phyloP scores from a whole-genome alignment of 1,139 yeast species.

The Blastobotrys illinoisensis region DNA sequence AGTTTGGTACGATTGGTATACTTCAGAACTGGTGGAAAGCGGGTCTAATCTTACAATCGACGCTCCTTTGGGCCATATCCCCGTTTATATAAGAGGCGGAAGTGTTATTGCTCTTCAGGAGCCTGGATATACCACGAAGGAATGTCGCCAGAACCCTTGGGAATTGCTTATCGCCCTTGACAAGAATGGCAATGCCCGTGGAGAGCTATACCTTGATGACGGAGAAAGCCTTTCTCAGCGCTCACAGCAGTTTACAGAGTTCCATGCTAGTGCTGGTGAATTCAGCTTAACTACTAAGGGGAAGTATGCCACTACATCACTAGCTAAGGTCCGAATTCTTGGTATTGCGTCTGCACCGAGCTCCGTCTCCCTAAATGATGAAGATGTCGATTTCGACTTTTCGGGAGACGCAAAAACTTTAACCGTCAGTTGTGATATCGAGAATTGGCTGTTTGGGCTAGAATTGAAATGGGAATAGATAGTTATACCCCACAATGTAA shows the following conservation, averaged over 20 bases:
- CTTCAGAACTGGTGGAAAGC: conserved; percentile 25
- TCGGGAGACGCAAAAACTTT: not conserved
- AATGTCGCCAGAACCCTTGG: conserved; percentile 33
- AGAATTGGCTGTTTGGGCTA: not conserved
- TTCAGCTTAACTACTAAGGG: conserved; percentile 5
- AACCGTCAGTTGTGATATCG: not conserved
- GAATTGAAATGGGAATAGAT: not conserved
- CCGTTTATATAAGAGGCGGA: conserved; percentile 19
- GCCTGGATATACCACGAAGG: conserved; percentile 33
- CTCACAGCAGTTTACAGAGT: not conserved
- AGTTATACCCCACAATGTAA: not conserved
- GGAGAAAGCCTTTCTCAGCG: conserved; percentile 24
- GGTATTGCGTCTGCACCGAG: not conserved
- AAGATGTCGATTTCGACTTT: not conserved
- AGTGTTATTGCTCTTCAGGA: conserved; percentile 25
- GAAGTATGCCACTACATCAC: conserved; percentile 2
- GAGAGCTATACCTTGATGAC: conserved; percentile 27
- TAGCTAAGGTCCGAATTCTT: conserved; percentile 8
- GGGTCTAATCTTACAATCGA: conserved; percentile 20
- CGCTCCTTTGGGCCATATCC: conserved; percentile 21
- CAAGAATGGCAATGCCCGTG: conserved; percentile 13
- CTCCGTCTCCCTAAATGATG: not conserved
- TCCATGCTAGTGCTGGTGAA: conserved; percentile 2
- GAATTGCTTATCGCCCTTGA: conserved; percentile 33
- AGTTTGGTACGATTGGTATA: conserved; percentile 37